Evolutionary conservation across 345 rosid species (phyloP).

Genomic region (Salix caprea): DNA sequence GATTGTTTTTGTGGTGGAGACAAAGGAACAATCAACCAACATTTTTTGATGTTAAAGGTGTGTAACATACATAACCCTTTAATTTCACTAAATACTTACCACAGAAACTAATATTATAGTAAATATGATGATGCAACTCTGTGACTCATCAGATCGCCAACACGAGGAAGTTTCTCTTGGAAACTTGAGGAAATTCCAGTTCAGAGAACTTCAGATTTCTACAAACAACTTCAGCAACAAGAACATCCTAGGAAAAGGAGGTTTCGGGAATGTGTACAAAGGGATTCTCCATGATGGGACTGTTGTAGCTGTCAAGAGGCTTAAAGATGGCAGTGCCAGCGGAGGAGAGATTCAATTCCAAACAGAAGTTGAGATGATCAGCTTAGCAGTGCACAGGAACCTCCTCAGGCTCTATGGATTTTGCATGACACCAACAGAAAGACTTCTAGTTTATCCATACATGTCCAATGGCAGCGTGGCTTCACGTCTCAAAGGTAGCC

Average conservation of each 20-base stretch:
- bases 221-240: constrained; percentile 85
- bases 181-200: constrained; percentile 79
- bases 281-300: constrained; percentile 80
- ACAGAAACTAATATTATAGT: neutral
- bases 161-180: constrained; percentile 83
- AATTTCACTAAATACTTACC: neutral
- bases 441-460: constrained; percentile 88
- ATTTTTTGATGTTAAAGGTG: constrained; percentile 84
- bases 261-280: constrained; percentile 88
- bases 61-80: neutral
- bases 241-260: constrained; percentile 90
- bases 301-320: constrained; percentile 85
- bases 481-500: constrained; percentile 81
- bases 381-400: constrained; percentile 93
- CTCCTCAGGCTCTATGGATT: constrained; percentile 86
- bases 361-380: constrained; percentile 96
- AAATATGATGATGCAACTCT: neutral
- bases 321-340: constrained; percentile 72
- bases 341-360: constrained; percentile 89
- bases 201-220: constrained; percentile 81
- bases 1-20: constrained; percentile 76
- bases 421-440: constrained; percentile 74
- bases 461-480: constrained; percentile 99
- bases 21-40: constrained; percentile 60
- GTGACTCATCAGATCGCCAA: constrained; percentile 39